A percentile compares a stretch with the other conserved stretches of the same genome.
Evolutionary conservation across 768 basidiomycete genomes (phyloP).

Genomic region (Mrakia gelida): DNA sequence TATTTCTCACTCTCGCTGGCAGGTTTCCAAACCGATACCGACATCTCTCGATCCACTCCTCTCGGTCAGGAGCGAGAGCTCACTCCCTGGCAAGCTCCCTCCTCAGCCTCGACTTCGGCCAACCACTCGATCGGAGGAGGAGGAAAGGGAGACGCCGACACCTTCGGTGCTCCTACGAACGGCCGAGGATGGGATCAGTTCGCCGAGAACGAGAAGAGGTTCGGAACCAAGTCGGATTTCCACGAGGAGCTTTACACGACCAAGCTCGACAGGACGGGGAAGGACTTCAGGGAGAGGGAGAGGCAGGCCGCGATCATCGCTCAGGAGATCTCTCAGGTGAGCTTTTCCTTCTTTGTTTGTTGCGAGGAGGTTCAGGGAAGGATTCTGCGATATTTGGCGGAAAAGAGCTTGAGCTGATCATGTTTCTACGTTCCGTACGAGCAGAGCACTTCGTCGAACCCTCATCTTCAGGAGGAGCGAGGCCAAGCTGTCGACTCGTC

Average conservation of each 20-base stretch:
- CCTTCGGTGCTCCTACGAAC: slow-evolving; percentile 12
- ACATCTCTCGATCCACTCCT: slow-evolving; percentile 37
- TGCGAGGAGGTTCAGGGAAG: not conserved
- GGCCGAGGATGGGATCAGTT: slow-evolving; percentile 79
- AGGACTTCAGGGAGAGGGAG: slow-evolving; percentile 85
- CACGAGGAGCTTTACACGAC: slow-evolving; percentile 95
- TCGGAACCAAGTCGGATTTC: slow-evolving; percentile 85
- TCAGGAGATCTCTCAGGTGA: slow-evolving; percentile 80
- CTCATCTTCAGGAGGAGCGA: slow-evolving; percentile 88
- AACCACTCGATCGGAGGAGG: not conserved
- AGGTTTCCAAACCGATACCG: slow-evolving; percentile 42
- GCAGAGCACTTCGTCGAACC: slow-evolving; percentile 63
- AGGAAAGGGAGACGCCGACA: slow-evolving; percentile 7
- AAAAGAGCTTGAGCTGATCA: not conserved
- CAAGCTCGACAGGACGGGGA: slow-evolving; percentile 73
- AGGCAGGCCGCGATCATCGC: slow-evolving; percentile 81
- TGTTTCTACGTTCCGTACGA: too few species aligned
- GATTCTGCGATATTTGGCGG: too few species aligned
- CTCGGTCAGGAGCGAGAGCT: slow-evolving; percentile 34
- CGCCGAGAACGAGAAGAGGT: slow-evolving; percentile 82
- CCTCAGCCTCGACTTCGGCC: slow-evolving; percentile 3
- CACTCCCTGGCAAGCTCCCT: slow-evolving; percentile 32
- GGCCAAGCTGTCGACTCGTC: slow-evolving; percentile 55
- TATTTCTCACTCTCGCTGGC: not conserved
- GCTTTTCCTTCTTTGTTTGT: slow-evolving; percentile 40